Conservation (phyloP, 352 stramenopile species). For the Halophytophthora polymorphica region DNA sequence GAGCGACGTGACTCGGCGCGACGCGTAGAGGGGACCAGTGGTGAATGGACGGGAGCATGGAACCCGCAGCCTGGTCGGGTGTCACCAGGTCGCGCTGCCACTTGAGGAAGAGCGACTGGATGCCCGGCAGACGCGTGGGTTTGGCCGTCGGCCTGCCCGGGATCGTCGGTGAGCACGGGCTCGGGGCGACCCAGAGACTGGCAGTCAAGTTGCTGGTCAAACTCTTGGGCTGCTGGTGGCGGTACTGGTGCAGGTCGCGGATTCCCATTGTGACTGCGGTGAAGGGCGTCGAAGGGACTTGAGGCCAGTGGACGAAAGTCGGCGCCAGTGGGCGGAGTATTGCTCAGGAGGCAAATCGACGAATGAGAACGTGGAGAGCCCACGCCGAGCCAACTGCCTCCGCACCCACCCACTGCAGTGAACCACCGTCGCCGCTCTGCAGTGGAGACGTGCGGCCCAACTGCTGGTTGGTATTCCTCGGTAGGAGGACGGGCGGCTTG, state of each 20-base stretch:
- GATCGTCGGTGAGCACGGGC: conserved; percentile 16
- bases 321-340: conserved; percentile 9
- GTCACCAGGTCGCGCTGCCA: neutral
- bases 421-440: too few species aligned
- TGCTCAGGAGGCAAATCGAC: conserved; percentile 27
- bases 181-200: conserved; percentile 24
- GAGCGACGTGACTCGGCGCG: too few species aligned
- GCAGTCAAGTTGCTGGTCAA: conserved; percentile 21
- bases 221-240: conserved; percentile 17
- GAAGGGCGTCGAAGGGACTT: neutral
- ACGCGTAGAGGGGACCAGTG: too few species aligned
- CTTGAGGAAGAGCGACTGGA: conserved; percentile 18
- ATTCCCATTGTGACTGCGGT: conserved; percentile 17
- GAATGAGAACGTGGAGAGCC: conserved; percentile 26
- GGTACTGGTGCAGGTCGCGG: conserved; percentile 15
- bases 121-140: conserved; percentile 12
- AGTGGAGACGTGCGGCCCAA: too few species aligned
- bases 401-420: too few species aligned
- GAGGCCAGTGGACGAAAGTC: too few species aligned
- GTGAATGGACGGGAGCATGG: conserved; percentile 20
- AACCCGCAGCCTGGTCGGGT: neutral
- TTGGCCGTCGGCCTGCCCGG: conserved; percentile 16
- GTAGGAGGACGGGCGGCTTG: too few species aligned
- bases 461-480: too few species aligned
- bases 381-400: neutral